Evolutionary conservation across 2,329 filamentous ascomycete genomes (phyloP), one percentile per base, ranked within the genome.

Genomic region (Fusarium nelsonii): DNA sequence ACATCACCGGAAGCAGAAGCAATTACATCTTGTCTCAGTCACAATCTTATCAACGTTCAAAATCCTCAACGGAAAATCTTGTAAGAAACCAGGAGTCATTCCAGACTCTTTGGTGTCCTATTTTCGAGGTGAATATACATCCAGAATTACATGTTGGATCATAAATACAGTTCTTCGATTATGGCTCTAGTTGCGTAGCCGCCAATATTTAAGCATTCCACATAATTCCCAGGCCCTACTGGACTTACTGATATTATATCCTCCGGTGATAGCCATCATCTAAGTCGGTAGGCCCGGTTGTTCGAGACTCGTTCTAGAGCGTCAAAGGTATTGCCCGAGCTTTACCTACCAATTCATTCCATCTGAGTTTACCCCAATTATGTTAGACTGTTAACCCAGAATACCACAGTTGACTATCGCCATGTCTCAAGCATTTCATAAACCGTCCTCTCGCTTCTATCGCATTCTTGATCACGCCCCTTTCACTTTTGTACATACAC

Each of bases 221-320:
- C 16, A 6, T 6, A 12, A 6, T 8, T 28, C 3, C 6, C 8
- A 8, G 14, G 6, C 12, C 11, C 2, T 15, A 10, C 4, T 16
- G 23, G 48, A 40, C n/a, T 28, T 4, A 18, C 12, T 12, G 8
- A 7, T 14, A 9, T 37, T 15, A 8, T 7, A 6, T 8, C 23
- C 16, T 23, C 12, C 12, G 23, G 16, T 15, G 18, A 11, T 28
- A 50, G 8, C 16, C 48, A 11, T 34, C 9, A 20, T 30, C 5
- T 28, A 28, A 28, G 11, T 40, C 34, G 48, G 48, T 16, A 40
- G n/a, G 20, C 8, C 48, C 23, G 34, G 8, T 51, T 39, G 12
- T 40, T 51, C 48, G 16, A 51, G 23, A 32, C 48, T 4, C 48
- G 28, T 51, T 51, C 48, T 51, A 51, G 34, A 39, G 14, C 9